These are phyloP conservation scores for Aureobasidium leucospermi DNA, from an alignment of 2,329 filamentous ascomycete species.

Conservation along the genomic window DNA sequence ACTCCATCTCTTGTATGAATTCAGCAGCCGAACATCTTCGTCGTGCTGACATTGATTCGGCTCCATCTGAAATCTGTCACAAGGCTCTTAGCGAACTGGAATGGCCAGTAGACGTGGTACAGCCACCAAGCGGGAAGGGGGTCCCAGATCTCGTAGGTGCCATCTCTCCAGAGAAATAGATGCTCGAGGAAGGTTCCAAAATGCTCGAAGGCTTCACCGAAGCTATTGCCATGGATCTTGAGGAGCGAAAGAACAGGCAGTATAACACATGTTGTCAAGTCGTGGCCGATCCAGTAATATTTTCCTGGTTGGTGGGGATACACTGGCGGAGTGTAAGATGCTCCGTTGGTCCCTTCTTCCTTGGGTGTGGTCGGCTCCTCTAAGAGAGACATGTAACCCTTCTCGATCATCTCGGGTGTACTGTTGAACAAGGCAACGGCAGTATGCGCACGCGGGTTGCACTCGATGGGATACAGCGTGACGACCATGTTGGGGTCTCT, in stretches of 20 bases:
- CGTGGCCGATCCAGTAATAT: slow-evolving; percentile 63
- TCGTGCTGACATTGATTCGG: slow-evolving; percentile 60
- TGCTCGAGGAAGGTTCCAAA: slow-evolving; percentile 33
- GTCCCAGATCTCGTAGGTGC: slow-evolving; percentile 43
- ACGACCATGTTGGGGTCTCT: slow-evolving; percentile 21
- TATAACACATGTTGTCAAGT: slow-evolving; percentile 48
- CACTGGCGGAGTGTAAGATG: slow-evolving; percentile 19
- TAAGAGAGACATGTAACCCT: slow-evolving; percentile 48
- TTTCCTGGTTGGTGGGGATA: slow-evolving; percentile 18
- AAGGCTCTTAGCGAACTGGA: slow-evolving; percentile 42
- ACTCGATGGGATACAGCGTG: slow-evolving; percentile 59
- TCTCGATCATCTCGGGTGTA: slow-evolving; percentile 37
- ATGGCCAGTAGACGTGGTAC: slow-evolving; percentile 48
- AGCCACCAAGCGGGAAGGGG: slow-evolving; percentile 45
- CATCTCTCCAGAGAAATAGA: slow-evolving; percentile 42
- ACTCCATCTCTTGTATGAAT: neutral
- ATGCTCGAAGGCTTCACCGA: slow-evolving; percentile 21
- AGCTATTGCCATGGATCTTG: slow-evolving; percentile 20
- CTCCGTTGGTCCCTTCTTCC: slow-evolving; percentile 20
- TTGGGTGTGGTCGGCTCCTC: slow-evolving; percentile 19
- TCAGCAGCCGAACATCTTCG: slow-evolving; percentile 47
- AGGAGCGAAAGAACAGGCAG: slow-evolving; percentile 39
- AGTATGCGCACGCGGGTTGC: slow-evolving; percentile 63
- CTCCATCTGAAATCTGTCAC: slow-evolving; percentile 50
- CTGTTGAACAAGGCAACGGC: slow-evolving; percentile 55